Percentiles rank a stretch among this genome's conserved stretches.
Conservation (phyloP, 116 monocot genomes). For the Cymodocea nodosa region DNA sequence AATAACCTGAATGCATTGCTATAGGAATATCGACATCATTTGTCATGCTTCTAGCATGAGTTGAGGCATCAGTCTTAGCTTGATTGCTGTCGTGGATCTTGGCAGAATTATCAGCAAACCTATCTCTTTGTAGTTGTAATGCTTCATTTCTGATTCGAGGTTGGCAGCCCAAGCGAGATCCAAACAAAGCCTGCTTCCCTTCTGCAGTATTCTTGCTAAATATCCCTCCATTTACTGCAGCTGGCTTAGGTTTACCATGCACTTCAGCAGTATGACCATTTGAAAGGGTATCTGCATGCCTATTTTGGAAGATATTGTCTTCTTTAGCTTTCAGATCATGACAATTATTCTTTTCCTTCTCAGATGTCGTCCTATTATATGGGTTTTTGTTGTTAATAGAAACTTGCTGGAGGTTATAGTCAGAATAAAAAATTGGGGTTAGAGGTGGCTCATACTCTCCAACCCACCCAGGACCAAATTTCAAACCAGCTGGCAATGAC, state of each 20-base stretch:
- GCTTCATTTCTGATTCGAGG: background rate
- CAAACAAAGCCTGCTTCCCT: conserved; percentile 1
- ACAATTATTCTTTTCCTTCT: background rate
- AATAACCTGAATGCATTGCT: background rate
- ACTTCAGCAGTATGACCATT: background rate
- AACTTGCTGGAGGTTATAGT: conserved; percentile 5
- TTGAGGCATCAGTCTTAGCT: background rate
- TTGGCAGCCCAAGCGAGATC: conserved; percentile 1
- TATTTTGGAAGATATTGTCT: background rate
- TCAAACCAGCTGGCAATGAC: conserved; percentile 21
- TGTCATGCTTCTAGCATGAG: background rate
- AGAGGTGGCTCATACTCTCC: conserved; percentile 52
- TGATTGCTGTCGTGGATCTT: background rate
- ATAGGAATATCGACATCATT: background rate
- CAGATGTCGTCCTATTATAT: background rate
- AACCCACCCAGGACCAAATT: conserved; percentile 44
- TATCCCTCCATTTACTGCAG: background rate
- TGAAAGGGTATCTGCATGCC: background rate
- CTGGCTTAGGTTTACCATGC: background rate
- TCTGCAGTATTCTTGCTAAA: background rate
- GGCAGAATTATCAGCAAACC: background rate
- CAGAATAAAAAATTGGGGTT: conserved; percentile 26
- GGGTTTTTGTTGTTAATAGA: background rate
- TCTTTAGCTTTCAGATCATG: conserved; percentile 4
- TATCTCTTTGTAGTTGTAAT: background rate